These are phyloP conservation scores for Periglandula ipomoeae DNA, from an alignment of 2,329 filamentous ascomycete genomes.

Conservation along the genomic window DNA sequence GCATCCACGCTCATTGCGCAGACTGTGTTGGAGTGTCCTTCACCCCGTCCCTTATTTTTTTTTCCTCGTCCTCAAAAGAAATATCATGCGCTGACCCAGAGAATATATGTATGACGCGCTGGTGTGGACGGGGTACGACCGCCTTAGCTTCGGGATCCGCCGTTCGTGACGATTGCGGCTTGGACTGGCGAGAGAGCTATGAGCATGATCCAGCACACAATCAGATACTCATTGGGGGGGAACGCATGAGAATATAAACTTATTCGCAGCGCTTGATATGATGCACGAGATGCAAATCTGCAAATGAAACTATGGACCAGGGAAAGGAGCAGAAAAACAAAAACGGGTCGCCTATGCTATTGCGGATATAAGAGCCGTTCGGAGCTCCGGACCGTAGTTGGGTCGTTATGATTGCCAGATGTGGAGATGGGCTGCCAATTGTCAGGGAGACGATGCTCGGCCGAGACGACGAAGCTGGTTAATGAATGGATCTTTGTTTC, in stretches of 20 bases:
- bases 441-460: neutral
- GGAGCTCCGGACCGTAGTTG: neutral
- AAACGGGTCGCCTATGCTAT: neutral
- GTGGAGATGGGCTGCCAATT: neutral
- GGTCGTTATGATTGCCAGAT: neutral
- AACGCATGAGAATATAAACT: neutral
- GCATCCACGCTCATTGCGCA: neutral
- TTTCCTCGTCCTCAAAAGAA: too few species aligned
- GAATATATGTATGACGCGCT: neutral
- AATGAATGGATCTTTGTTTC: neutral
- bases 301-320: neutral
- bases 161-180: neutral
- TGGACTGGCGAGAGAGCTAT: neutral
- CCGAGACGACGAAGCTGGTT: neutral
- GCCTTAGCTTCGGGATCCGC: neutral
- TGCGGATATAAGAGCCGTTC: neutral
- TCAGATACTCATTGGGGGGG: neutral
- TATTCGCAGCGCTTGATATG: too few species aligned
- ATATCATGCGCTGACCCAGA: neutral
- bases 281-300: neutral
- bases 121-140: neutral
- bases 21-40: neutral
- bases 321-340: neutral
- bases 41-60: neutral
- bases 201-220: neutral